These are phyloP conservation scores for Termitomyces sp. DNA, from an alignment of 768 basidiomycete species.

Conservation along the genomic window DNA sequence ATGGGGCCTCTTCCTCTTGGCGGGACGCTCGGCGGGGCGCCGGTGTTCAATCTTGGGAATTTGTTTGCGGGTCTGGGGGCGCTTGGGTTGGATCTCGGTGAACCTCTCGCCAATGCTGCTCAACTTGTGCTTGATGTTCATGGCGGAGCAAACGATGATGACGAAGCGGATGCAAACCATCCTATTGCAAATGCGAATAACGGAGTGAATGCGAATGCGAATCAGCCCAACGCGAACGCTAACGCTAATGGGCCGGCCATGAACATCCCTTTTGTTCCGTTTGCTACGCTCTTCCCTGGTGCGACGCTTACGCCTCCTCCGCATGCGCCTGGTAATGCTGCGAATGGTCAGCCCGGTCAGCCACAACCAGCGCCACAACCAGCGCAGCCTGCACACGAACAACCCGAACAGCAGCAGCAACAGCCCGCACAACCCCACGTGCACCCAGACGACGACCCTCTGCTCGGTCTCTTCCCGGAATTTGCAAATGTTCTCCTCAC, in stretches of 20 bases:
- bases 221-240: neutral
- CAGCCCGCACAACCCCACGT: neutral
- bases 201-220: neutral
- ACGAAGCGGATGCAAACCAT: neutral
- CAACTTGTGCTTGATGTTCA: too few relatives aligned
- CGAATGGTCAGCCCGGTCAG: too few relatives aligned
- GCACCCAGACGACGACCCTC: neutral
- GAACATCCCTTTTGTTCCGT: neutral
- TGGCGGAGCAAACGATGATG: too few relatives aligned
- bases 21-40: neutral
- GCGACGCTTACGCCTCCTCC: neutral
- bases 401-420: neutral
- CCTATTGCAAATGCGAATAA: neutral
- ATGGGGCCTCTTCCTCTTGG: neutral
- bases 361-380: neutral
- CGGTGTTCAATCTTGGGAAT: neutral
- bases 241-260: neutral
- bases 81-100: neutral
- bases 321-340: neutral
- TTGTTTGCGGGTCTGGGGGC: neutral
- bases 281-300: neutral
- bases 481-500: neutral
- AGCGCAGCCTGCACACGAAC: neutral
- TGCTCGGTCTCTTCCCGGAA: neutral
- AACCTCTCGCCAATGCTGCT: too few relatives aligned